These are phyloP conservation scores for Schizonepeta tenuifolia DNA, from an alignment of 257 asterid species.

Conservation along the genomic window DNA sequence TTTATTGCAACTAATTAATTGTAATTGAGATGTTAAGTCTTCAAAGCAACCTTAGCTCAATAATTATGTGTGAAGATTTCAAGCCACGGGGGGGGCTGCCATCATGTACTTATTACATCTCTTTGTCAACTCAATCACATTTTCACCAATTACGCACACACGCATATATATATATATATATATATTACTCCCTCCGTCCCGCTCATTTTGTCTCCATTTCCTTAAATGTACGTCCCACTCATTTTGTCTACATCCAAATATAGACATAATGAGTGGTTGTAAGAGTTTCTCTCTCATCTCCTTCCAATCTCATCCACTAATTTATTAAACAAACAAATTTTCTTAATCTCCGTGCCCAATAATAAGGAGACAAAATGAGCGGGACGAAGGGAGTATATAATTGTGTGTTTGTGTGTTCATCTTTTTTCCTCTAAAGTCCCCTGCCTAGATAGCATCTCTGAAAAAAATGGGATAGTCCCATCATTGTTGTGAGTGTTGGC, in stretches of 20 bases:
- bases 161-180: neutral
- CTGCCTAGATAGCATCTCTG: constrained; percentile 18
- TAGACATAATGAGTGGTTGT: too few species aligned
- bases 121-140: constrained; percentile 32
- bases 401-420: neutral
- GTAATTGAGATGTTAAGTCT: constrained; percentile 29
- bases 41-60: constrained; percentile 40
- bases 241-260: too few species aligned
- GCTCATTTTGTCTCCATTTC: too few species aligned
- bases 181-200: too few species aligned
- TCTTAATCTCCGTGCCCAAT: too few species aligned
- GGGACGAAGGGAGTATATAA: too few species aligned
- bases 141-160: neutral
- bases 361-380: too few species aligned
- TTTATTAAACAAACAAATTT: too few species aligned
- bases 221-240: too few species aligned
- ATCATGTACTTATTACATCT: neutral
- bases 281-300: too few species aligned
- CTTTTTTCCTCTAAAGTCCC: neutral
- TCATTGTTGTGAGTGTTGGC: constrained; percentile 33
- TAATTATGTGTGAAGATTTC: constrained; percentile 39
- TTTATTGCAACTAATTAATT: constrained; percentile 36
- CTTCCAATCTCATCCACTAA: too few species aligned
- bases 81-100: constrained; percentile 39
- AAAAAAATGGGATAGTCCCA: constrained; percentile 28